Evolutionary conservation across 1,284 basidiomycete genomes (phyloP).

Genomic region (Malassezia psittaci): DNA sequence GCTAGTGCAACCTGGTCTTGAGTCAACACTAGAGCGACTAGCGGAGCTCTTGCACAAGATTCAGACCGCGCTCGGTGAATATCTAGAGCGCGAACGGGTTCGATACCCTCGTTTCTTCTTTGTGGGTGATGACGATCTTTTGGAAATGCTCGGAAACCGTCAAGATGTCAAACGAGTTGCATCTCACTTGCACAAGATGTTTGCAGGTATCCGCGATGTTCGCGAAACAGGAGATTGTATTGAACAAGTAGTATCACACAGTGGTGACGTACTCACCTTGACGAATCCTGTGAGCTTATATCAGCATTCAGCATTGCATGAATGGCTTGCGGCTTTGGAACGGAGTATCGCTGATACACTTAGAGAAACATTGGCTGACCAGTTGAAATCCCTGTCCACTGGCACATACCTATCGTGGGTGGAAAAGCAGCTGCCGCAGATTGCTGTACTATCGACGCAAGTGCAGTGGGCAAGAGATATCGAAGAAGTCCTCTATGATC

Average conservation of each 20-base stretch:
- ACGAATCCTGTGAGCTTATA: constrained; percentile 65
- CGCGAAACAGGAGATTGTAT: constrained; percentile 59
- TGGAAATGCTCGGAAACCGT: constrained; percentile 98
- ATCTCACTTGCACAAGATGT: constrained; percentile 99
- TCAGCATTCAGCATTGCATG: constrained; percentile 94
- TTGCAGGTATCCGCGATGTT: constrained; percentile 87
- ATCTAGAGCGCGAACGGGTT: constrained; percentile 85
- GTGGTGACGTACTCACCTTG: constrained; percentile 86
- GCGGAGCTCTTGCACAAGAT: constrained; percentile 95
- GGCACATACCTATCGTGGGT: constrained; percentile 70
- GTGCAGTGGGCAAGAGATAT: constrained; percentile 84
- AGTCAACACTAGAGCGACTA: constrained; percentile 91
- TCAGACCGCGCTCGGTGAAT: constrained; percentile 97
- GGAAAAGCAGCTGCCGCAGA: constrained; percentile 83
- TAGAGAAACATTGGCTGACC: constrained; percentile 66
- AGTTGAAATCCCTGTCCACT: constrained; percentile 60
- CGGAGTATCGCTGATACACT: constrained; percentile 87
- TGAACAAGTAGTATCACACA: constrained; percentile 51
- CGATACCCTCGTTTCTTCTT: constrained; percentile 97
- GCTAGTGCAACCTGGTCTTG: constrained; percentile 86
- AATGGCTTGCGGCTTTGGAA: constrained; percentile 90
- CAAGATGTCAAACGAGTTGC: constrained; percentile 94
- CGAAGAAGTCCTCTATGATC: constrained; percentile 66
- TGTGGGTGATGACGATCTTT: constrained; percentile 94
- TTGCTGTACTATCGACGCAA: constrained; percentile 86